Conservation (phyloP, 257 asterid genomes). For the Primulina eburnea region DNA sequence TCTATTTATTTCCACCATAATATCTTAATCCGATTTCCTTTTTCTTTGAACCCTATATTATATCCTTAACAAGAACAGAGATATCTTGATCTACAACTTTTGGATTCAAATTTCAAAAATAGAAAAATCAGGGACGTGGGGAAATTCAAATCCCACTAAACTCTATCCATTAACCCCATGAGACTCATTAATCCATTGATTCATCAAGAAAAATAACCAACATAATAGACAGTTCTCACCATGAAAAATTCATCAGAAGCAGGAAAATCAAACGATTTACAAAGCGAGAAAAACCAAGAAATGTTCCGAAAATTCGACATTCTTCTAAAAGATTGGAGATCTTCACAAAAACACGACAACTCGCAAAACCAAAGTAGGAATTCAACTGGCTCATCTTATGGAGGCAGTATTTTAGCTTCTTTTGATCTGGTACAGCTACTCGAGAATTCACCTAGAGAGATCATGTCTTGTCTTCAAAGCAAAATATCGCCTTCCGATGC, state of each 20-base stretch:
- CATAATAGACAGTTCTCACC: slow-evolving; percentile 23
- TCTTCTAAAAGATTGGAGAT: slow-evolving; percentile 32
- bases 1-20: not conserved
- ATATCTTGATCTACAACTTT: not conserved
- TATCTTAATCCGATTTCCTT: not conserved
- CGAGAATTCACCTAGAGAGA: slow-evolving; percentile 38
- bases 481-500: slow-evolving; percentile 23
- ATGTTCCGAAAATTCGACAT: slow-evolving; percentile 24
- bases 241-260: slow-evolving; percentile 33
- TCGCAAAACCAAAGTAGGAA: not conserved
- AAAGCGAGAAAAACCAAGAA: slow-evolving; percentile 20
- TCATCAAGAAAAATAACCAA: not conserved
- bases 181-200: slow-evolving; percentile 8
- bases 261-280: slow-evolving; percentile 15
- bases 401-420: not conserved
- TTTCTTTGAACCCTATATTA: no score
- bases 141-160: not conserved
- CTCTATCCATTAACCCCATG: slow-evolving; percentile 10
- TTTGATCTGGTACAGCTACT: slow-evolving; percentile 20
- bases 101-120: not conserved
- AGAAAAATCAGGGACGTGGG: not conserved
- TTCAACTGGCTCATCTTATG: slow-evolving; percentile 16
- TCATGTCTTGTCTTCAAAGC: slow-evolving; percentile 49
- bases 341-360: slow-evolving; percentile 14
- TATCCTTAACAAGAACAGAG: not conserved